phyloP scores from a whole-genome alignment of 768 basidiomycete species.

The Asterophora parasitica region DNA sequence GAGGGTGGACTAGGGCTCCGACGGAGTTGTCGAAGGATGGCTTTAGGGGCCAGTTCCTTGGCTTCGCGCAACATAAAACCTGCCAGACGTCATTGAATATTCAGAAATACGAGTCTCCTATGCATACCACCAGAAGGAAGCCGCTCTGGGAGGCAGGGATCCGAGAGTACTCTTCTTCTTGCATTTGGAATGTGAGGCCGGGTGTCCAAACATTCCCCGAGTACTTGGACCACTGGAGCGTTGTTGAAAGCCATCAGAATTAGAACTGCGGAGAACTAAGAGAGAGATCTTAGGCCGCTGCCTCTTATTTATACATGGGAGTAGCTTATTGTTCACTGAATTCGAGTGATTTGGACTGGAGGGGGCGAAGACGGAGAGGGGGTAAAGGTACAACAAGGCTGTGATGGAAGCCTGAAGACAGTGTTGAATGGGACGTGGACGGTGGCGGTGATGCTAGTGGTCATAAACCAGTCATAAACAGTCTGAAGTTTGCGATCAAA shows the following conservation, averaged over 20 bases:
- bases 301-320: conserved; percentile 14
- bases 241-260: conserved; percentile 50
- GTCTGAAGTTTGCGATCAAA: not conserved
- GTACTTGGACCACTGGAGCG: conserved; percentile 30
- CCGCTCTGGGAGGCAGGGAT: conserved; percentile 63
- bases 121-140: conserved; percentile 59
- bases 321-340: not conserved
- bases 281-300: not conserved
- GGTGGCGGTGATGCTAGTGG: too few relatives aligned
- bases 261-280: not conserved
- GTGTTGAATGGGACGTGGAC: too few relatives aligned
- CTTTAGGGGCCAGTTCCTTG: conserved; percentile 47
- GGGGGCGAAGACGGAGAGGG: not conserved
- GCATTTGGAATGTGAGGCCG: conserved; percentile 13
- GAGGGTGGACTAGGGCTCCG: conserved; percentile 35
- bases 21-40: conserved; percentile 51
- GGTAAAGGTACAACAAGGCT: not conserved
- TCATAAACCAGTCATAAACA: too few relatives aligned
- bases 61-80: conserved; percentile 75
- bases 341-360: not conserved
- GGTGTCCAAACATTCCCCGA: conserved; percentile 27
- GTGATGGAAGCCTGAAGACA: too few relatives aligned
- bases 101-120: not conserved
- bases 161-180: conserved; percentile 39
- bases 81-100: conserved; percentile 28